Evolutionary conservation across 306 rosid species (phyloP).

Genomic region (Citrullus amarus): DNA sequence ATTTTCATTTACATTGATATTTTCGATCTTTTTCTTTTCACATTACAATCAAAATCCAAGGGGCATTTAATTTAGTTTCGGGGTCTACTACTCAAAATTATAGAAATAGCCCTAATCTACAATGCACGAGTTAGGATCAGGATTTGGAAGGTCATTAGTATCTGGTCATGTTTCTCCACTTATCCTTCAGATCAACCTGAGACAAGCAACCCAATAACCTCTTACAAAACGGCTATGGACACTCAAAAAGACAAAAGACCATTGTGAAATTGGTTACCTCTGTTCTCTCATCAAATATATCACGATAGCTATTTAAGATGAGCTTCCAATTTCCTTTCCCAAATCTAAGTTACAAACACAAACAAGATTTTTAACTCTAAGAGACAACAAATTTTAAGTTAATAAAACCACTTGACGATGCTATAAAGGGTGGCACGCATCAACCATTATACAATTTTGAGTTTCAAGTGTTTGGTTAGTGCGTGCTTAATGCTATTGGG

Average conservation of each 20-base stretch:
- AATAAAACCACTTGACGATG: neutral
- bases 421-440: neutral
- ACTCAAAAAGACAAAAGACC: constrained; percentile 1
- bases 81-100: neutral
- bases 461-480: neutral
- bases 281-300: constrained; percentile 49
- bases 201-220: constrained; percentile 5
- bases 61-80: neutral
- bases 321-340: constrained; percentile 68
- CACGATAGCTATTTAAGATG: constrained; percentile 32
- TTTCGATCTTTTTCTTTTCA: neutral
- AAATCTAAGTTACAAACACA: constrained; percentile 36
- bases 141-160: neutral
- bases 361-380: neutral
- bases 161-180: constrained; percentile 72
- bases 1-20: neutral
- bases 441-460: neutral
- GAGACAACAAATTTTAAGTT: neutral
- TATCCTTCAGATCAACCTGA: constrained; percentile 90
- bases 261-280: constrained; percentile 32
- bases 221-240: neutral
- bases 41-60: neutral
- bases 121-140: neutral
- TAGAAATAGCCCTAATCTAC: neutral
- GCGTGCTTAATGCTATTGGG: neutral